Evolutionary conservation across 176 grass and related monocot genomes (phyloP), one percentile per base, ranked within the genome.

Genomic region (Aegilops speltoides): DNA sequence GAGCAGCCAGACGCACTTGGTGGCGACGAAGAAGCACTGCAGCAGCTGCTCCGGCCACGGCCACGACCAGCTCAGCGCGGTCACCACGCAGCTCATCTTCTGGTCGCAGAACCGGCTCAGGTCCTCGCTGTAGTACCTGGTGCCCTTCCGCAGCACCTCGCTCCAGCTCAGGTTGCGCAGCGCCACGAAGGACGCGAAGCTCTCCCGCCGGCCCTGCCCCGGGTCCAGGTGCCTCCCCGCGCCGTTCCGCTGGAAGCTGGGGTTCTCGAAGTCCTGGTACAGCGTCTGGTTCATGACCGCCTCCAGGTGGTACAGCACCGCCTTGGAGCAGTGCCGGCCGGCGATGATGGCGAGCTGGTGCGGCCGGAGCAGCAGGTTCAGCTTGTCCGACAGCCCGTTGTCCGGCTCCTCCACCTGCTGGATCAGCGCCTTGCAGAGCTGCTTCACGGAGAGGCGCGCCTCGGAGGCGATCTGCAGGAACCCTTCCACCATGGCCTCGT

Each of bases 191-290:
- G 92, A 80, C 10, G 76, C 73, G 28, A 99, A 97, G 79, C 89
- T 94, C 41, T 88, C 87, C 22, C 78, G 83, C 11, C 90, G 64
- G 28, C 82, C 90, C 61, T 83, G 70, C 74, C 82, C 85, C 1
- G 94, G 97, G 78, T 99, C 90, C 0, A 99, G 92, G 50, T 70
- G 60, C 79, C 84, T 87, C 25, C 90, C 80, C 10, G 90, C 76
- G 10, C 97, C 97, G 17, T 85, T 86, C 33, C 77, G 84, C 82
- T 89, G 82, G 86, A 94, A 99, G 50, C 73, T 80, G 12, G 89
- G 83, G 85, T 93, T 96, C 91, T 99, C 94, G 68, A 99, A 99
- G 80, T 99, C 94, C 78, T 94, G 92, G 59, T 91, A 97, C 62
- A 94, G 76, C 10, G 85, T 88, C 23, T 89, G 87, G 66, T 99